Percentiles rank a stretch among this genome's conserved stretches.
phyloP scores from a whole-genome alignment of 768 basidiomycete species.

The Russula earlei region DNA sequence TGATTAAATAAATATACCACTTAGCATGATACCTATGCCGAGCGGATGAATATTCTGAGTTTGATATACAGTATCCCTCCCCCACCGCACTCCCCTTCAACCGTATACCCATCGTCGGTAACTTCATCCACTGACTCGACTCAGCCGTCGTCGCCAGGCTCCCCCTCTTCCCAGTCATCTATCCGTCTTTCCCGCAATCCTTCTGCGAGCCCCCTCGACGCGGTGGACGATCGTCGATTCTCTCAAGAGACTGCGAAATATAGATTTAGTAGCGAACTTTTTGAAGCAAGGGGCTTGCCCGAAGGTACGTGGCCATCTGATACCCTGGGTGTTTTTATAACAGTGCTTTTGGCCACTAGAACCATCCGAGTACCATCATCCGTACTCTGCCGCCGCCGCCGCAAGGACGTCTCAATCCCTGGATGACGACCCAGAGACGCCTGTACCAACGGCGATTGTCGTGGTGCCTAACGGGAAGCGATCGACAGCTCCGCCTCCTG shows the following conservation, averaged over 20 bases:
- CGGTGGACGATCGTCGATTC: constrained; percentile 15
- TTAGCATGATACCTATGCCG: constrained; percentile 91
- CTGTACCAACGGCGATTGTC: constrained; percentile 2
- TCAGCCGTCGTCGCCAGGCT: constrained; percentile 41
- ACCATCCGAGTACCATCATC: constrained; percentile 17
- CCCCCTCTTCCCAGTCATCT: constrained; percentile 42
- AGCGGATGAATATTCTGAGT: constrained; percentile 88
- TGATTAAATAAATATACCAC: constrained; percentile 3
- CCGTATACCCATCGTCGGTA: constrained; percentile 36
- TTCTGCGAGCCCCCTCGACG: constrained; percentile 24
- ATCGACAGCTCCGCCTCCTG: constrained; percentile 20
- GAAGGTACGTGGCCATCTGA: constrained; percentile 4
- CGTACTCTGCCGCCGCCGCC: constrained; percentile 20
- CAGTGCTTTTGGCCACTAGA: neutral
- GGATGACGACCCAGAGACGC: constrained; percentile 14
- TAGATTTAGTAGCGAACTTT: constrained; percentile 20
- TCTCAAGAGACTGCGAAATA: constrained; percentile 22
- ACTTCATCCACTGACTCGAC: constrained; percentile 43
- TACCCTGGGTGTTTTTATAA: neutral
- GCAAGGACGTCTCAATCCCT: constrained; percentile 8
- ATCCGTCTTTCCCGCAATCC: constrained; percentile 29
- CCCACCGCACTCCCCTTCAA: constrained; percentile 54
- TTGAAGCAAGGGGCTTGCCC: neutral
- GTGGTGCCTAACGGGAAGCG: constrained; percentile 1
- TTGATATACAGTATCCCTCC: constrained; percentile 82